phyloP scores from a whole-genome alignment of 225 moss, liverwort and hornwort species.

The Neckera pumila region DNA sequence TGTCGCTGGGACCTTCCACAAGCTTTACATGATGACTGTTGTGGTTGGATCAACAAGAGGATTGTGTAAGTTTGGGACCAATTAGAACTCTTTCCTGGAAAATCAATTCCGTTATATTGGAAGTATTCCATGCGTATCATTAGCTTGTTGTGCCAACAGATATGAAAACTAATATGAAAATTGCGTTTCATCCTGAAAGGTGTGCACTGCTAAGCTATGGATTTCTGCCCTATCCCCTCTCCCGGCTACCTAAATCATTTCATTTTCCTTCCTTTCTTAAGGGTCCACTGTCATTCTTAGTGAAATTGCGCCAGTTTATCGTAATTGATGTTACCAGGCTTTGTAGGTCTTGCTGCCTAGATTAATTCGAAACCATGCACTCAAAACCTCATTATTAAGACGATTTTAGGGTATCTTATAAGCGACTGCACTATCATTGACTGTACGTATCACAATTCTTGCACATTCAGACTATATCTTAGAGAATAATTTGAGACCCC shows the following conservation, averaged over 20 bases:
- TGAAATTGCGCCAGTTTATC: neutral
- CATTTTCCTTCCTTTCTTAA: neutral
- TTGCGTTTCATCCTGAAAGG: neutral
- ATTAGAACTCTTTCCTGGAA: neutral
- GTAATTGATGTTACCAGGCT: neutral
- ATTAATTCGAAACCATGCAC: neutral
- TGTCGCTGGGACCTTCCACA: constrained; percentile 91
- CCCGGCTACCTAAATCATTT: neutral
- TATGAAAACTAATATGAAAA: neutral
- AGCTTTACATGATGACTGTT: constrained; percentile 34
- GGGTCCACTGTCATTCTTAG: neutral
- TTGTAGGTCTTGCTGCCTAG: neutral
- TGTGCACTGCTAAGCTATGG: neutral
- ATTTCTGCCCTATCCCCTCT: neutral
- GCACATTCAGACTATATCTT: neutral
- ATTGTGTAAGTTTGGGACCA: constrained; percentile 44
- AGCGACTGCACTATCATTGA: neutral
- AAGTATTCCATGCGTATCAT: neutral
- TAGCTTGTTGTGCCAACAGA: no score
- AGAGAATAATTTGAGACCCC: neutral
- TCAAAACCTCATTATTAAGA: neutral
- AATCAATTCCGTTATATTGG: neutral
- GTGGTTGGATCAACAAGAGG: constrained; percentile 52
- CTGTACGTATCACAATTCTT: neutral
- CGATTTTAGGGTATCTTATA: neutral